These are phyloP conservation scores for Gnetum montanum DNA, from an alignment of 75 land plant genomes.

Conservation along the genomic window DNA sequence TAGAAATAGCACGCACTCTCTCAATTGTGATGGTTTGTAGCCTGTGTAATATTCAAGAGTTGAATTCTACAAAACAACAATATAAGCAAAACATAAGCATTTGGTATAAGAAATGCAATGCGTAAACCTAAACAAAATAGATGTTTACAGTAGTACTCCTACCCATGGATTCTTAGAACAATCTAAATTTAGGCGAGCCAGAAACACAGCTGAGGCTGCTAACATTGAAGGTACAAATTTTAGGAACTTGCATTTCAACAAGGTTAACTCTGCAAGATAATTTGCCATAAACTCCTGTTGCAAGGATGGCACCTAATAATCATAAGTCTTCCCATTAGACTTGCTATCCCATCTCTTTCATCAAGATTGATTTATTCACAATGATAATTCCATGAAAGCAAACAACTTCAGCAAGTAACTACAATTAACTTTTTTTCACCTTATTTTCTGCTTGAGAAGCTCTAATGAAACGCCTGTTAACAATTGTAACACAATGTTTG, in stretches of 20 bases:
- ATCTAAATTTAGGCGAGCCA: constrained; percentile 45
- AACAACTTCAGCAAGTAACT: neutral
- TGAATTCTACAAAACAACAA: constrained; percentile 24
- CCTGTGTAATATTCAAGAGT: constrained; percentile 32
- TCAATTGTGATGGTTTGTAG: constrained; percentile 45
- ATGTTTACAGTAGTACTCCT: too few species aligned
- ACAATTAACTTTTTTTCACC: neutral
- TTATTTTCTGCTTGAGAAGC: constrained; percentile 4
- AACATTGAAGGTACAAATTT: constrained; percentile 51
- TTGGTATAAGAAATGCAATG: neutral
- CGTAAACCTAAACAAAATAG: neutral
- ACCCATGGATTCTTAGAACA: constrained; percentile 63
- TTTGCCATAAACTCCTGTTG: constrained; percentile 37
- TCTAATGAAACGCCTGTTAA: constrained; percentile 4
- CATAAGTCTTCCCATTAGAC: neutral
- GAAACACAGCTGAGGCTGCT: constrained; percentile 67
- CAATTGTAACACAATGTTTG: neutral
- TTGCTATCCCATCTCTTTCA: neutral
- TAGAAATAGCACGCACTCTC: constrained; percentile 43
- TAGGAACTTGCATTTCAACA: constrained; percentile 47
- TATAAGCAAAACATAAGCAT: neutral
- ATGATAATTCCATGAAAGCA: neutral
- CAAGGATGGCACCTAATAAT: constrained; percentile 29
- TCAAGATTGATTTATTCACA: too few species aligned
- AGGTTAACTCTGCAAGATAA: constrained; percentile 55